Evolutionary conservation across 495 filamentous ascomycete species (phyloP).

Genomic region (Neurospora africana): DNA sequence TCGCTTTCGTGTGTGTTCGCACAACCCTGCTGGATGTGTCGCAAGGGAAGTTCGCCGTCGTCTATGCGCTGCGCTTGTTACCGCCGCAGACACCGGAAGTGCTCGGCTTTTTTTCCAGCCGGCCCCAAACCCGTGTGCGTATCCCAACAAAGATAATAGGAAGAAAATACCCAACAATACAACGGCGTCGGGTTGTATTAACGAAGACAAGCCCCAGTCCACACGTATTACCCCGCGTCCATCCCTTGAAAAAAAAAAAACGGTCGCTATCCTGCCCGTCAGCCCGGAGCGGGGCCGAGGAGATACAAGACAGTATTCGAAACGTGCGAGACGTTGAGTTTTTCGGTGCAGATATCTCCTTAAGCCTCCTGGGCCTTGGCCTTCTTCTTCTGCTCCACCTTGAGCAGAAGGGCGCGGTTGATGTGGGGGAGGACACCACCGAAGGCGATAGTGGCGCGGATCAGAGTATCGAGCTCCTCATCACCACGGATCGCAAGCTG

Average conservation of each 20-base stretch:
- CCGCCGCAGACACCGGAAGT: not conserved
- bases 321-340: not conserved
- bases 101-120: not conserved
- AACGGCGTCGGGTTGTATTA: not conserved
- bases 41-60: not conserved
- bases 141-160: not conserved
- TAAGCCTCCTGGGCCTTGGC: constrained; percentile 55
- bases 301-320: not conserved
- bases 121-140: not conserved
- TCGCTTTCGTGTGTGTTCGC: not conserved
- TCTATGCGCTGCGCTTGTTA: not conserved
- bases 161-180: not conserved
- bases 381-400: constrained; percentile 99
- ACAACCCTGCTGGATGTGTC: not conserved
- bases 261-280: not conserved
- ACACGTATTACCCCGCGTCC: not conserved
- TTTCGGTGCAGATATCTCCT: not conserved
- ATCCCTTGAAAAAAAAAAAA: not conserved
- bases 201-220: not conserved
- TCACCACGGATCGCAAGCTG: constrained; percentile 98
- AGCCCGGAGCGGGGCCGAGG: not conserved
- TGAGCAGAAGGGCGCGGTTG: constrained; percentile 92
- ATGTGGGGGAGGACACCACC: constrained; percentile 98
- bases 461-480: constrained; percentile 94
- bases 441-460: constrained; percentile 95